A percentile compares a stretch with the other conserved stretches of the same genome.
phyloP scores from a whole-genome alignment of 1,284 basidiomycete species.

The Mycena citricolor region DNA sequence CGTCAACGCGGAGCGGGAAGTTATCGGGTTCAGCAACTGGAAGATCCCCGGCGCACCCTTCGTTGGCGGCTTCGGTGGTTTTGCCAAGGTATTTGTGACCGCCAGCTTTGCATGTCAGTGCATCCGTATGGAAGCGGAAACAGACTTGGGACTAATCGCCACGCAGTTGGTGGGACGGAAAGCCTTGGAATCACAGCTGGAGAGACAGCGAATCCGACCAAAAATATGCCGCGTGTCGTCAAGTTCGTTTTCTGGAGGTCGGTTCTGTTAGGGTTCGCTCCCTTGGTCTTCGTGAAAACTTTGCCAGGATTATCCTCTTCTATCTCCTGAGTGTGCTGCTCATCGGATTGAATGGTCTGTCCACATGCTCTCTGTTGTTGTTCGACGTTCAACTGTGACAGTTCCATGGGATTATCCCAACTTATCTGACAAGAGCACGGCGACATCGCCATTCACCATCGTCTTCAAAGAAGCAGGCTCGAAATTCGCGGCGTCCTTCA shows the following conservation, averaged over 20 bases:
- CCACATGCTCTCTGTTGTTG: not conserved
- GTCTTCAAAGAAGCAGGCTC: slow-evolving; percentile 55
- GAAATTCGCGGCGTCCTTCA: slow-evolving; percentile 51
- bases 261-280: too few species aligned
- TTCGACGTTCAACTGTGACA: slow-evolving; percentile 21
- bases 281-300: too few species aligned
- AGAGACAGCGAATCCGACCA: slow-evolving; percentile 52
- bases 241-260: slow-evolving; percentile 59
- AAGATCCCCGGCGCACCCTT: slow-evolving; percentile 53
- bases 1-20: slow-evolving; percentile 43
- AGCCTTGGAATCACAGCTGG: slow-evolving; percentile 57
- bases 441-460: slow-evolving; percentile 58
- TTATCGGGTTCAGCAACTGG: slow-evolving; percentile 51
- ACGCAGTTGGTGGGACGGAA: slow-evolving; percentile 60
- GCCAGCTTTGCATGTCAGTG: slow-evolving; percentile 56
- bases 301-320: slow-evolving; percentile 53
- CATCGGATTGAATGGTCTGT: slow-evolving; percentile 50
- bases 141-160: slow-evolving; percentile 10
- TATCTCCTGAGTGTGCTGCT: slow-evolving; percentile 51
- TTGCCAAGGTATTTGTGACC: slow-evolving; percentile 58
- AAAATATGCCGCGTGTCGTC: slow-evolving; percentile 54
- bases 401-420: slow-evolving; percentile 55
- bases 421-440: slow-evolving; percentile 47
- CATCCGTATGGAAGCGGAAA: not conserved
- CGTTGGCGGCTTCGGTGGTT: slow-evolving; percentile 54